Base-by-base conservation (phyloP, 2,329 filamentous ascomycete genomes). In the Aquanectria penicillioides region DNA sequence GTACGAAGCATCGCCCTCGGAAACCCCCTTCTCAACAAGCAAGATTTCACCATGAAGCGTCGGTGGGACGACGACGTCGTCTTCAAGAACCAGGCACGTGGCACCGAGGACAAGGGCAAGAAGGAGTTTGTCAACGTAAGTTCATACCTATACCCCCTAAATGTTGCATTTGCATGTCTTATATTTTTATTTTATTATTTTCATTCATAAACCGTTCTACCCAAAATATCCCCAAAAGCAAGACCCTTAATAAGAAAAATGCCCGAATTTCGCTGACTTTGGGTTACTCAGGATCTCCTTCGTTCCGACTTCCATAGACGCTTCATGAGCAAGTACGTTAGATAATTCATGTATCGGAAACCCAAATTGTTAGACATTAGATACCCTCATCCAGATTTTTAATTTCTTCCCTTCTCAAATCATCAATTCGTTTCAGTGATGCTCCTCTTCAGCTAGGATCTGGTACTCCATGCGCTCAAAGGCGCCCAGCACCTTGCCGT, bases 41-140 rank as follows among this genome's bases (percentile, higher is more conserved):
- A 86, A 17, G 93, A 97, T 68, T 98, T 96, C 74, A 93, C 89
- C 57, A 89, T 97, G 71, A 97, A 97, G 83, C 83, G 92, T 67
- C 82, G 94, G 68, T 99, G 95, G 95, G 95, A 99, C 69, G 95
- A 99, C 70, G 95, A 99, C 74, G 95, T 99, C 11, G 94, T 99
- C 3, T 99, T 99, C 80, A 98, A 97, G 82, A 99, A 99, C 76
- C 95, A 99, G 79, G 95, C 94, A 28, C 86, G 95, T 58, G 95
- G 94, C 8, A 97, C 94, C 1, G 94, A 98, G 73, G 93, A 97
- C 63, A 94, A 90, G 81, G 88, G 90, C 63, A 87, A 93, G 81
- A 96, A 94, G 81, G 94, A 97, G 77, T 99, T 99, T 79, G 94
- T 99, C 76, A 99, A 99, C 74, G 93, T 92, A 75, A 80, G 88